Evolutionary conservation across 2,329 filamentous ascomycete species (phyloP), one percentile per base, ranked within the genome.

Genomic region (Lasiodiplodia hormozganensis): DNA sequence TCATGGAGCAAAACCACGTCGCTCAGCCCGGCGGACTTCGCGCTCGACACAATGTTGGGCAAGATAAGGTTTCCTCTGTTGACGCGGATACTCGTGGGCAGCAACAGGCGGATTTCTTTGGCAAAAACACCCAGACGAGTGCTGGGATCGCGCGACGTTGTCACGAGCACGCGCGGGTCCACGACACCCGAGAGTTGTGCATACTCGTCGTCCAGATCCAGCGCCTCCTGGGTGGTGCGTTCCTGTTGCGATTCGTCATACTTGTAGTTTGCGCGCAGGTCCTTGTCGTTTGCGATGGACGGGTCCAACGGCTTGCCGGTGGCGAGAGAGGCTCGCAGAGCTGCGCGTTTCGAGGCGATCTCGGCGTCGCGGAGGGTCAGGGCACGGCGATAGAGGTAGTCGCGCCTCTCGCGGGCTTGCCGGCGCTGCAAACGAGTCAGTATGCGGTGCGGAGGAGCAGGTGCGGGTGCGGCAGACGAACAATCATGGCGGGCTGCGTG

Each of bases 61-160:
- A 98, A 84, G 70, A 98, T 90, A 36, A 96, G 85, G 72, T 96
- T 97, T 76, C 96, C 96, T 78, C 96, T 89, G 79, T 99, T 99
- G 66, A 98, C 82, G 11, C 95, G 88, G 70, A 97, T 94, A 0
- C 90, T 87, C 0, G 94, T 97, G 0, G 94, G 95, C 0, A 97
- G 84, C 6, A 97, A 83, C 23, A 97, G 83, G 64, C 94, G 86
- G 65, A 97, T 91, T 79, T 98, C 96, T 78, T 99, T 98, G 36
- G 93, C 91, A 76, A 99, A 99, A 0, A 93, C 90, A n/a, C 89
- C 87, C 10, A 99, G 85, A 66, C 96, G 87, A 58, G 92, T 91
- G 36, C 91, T 95, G 23, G 96, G 95, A 72, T 95, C 92, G 76
- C 96, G 88, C 56, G 92, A 96, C 3, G 96, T 99, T 28, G 95